Evolutionary conservation across 176 grass and related monocot species (phyloP).

Genomic region (Aegilops bicornis): DNA sequence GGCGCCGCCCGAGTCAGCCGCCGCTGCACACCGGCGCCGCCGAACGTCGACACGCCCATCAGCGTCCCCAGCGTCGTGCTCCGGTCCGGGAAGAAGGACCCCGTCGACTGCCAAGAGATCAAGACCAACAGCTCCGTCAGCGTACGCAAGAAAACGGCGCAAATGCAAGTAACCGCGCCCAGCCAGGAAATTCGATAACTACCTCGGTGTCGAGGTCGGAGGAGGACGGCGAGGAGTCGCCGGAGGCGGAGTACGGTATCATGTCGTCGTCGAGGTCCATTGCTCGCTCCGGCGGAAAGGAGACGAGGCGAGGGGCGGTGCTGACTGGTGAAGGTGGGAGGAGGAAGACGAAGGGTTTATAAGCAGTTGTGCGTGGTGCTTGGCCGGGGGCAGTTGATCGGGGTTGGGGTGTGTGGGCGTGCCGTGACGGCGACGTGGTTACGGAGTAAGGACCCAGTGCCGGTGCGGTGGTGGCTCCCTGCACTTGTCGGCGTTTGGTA

Average conservation of each 20-base stretch:
- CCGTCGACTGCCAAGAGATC: conserved; percentile 60
- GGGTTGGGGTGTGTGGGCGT: conserved; percentile 18
- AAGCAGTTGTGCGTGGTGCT: conserved; percentile 2
- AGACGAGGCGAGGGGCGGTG: neutral
- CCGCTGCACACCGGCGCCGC: conserved; percentile 5
- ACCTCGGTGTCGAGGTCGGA: conserved; percentile 99
- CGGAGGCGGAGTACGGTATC: conserved; percentile 73
- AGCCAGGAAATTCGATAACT: neutral
- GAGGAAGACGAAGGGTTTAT: conserved; percentile 23
- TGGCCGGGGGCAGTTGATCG: conserved; percentile 24
- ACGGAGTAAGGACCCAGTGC: neutral
- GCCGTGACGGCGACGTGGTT: conserved; percentile 32
- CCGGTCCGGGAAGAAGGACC: conserved; percentile 92
- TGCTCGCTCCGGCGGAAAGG: neutral
- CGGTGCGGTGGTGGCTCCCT: neutral
- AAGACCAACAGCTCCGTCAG: conserved; percentile 4
- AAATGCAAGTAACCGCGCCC: neutral
- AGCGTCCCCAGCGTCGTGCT: conserved; percentile 97
- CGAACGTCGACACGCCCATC: conserved; percentile 82
- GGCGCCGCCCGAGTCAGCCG: neutral
- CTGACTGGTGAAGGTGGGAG: neutral
- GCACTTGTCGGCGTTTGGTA: conserved; percentile 5
- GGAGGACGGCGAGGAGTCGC: conserved; percentile 78
- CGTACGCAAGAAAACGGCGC: neutral
- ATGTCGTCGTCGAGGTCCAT: conserved; percentile 75